Evolutionary conservation across 805 yeast genomes (phyloP), one percentile per base, ranked within the genome.

Genomic region (Wickerhamiella galacta): DNA sequence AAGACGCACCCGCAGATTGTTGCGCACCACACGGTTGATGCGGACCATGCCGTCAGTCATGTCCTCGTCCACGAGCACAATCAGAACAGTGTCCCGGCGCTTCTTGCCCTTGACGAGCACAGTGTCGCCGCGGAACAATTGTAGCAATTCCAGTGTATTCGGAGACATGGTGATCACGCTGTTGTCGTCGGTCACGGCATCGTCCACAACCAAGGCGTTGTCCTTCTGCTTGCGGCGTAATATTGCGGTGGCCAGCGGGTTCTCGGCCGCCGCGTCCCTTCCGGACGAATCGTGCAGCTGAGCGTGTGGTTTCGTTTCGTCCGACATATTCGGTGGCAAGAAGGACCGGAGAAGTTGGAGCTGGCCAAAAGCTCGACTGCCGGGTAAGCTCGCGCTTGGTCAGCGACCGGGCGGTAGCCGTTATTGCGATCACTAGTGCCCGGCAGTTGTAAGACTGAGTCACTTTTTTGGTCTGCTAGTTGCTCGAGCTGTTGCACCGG

Each of bases 181-280:
- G 61, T 90, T 90, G 58, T 90, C 99, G 57, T 90, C 99, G 49
- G 80, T 82, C 49, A 76, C 73, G 43, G 99, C 96, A 60, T 90
- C 98, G 53, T 90, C 99, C 33, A 90, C 96, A 42, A 90, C 62
- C 47, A 90, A 64, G 33, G 93, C 81, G 57, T 90, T 90, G 53
- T 79, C 94, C 70, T 87, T 87, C 90, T 90, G 87, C 75, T 90
- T 90, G 62, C 87, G 73, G 64, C 95, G 78, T 51, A 90, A 66
- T 52, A 90, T 90, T 29, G 99, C 99, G 35, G 96, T 90, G 43
- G 99, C 99, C 34, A 94, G 82, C 44, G 67, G 71, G 47, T 69
- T 73, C 30, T 61, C 60, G 41, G 66, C 68, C 46, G 40, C 43
- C 25, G 39, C 31, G 4, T 30, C 34, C 21, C 31, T 29, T 19